Evolutionary conservation across 139 green algal species (phyloP).

Genomic region (Tetradesmus obliquus): DNA sequence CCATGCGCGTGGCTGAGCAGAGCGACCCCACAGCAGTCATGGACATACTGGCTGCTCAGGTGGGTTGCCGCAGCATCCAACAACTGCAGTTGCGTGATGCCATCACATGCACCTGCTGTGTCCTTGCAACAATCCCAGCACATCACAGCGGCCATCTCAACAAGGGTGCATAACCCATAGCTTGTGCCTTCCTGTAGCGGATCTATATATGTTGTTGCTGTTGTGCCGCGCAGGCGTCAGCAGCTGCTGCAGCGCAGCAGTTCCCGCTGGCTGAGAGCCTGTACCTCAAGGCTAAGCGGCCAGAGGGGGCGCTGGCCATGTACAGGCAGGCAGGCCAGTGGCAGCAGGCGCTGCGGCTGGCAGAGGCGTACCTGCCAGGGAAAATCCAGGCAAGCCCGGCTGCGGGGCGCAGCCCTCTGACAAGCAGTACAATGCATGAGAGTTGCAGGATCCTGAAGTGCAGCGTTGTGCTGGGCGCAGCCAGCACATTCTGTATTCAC

Average conservation of each 20-base stretch:
- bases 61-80: background rate
- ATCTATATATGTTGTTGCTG: background rate
- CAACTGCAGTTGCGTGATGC: background rate
- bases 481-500: too few relatives aligned
- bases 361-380: slow-evolving; percentile 82
- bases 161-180: too few relatives aligned
- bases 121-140: background rate
- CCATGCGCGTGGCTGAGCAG: slow-evolving; percentile 78
- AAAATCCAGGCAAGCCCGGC: slow-evolving; percentile 55
- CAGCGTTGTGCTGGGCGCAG: too few relatives aligned
- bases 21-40: slow-evolving; percentile 68
- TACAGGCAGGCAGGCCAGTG: slow-evolving; percentile 76
- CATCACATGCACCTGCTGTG: background rate
- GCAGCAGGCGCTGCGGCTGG: slow-evolving; percentile 84
- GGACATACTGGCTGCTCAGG: slow-evolving; percentile 75
- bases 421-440: background rate
- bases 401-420: background rate
- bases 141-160: background rate
- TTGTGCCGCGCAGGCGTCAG: slow-evolving; percentile 4
- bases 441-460: background rate
- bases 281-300: slow-evolving; percentile 78
- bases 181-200: too few relatives aligned
- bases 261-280: slow-evolving; percentile 66
- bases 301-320: slow-evolving; percentile 84
- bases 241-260: slow-evolving; percentile 36